phyloP scores from a whole-genome alignment of 495 filamentous ascomycete species.

The Penicillium silybi region DNA sequence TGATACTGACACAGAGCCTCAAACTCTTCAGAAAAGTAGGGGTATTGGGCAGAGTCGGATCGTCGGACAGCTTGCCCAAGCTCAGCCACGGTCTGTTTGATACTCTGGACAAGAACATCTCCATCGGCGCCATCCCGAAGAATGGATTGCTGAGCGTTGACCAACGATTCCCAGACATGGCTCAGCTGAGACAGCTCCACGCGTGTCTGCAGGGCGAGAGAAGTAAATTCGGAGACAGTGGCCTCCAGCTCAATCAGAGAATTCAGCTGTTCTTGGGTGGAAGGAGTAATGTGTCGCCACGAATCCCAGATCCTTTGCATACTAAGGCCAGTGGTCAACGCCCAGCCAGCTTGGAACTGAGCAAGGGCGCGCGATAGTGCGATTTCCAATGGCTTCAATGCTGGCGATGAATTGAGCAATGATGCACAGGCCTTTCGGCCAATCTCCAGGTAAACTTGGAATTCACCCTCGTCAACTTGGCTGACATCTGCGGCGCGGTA shows the following conservation, averaged over 20 bases:
- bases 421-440: slow-evolving; percentile 36
- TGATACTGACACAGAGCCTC: slow-evolving; percentile 63
- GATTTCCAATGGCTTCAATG: slow-evolving; percentile 30
- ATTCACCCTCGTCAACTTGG: slow-evolving; percentile 50
- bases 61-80: slow-evolving; percentile 45
- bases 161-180: slow-evolving; percentile 38
- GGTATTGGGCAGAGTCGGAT: slow-evolving; percentile 33
- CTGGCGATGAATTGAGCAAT: slow-evolving; percentile 19
- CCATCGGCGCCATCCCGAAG: slow-evolving; percentile 37
- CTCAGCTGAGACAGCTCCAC: slow-evolving; percentile 40
- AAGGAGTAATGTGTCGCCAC: slow-evolving; percentile 62
- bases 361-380: slow-evolving; percentile 38
- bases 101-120: slow-evolving; percentile 35
- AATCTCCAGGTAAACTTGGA: slow-evolving; percentile 52
- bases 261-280: slow-evolving; percentile 46
- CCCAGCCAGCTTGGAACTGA: slow-evolving; percentile 48
- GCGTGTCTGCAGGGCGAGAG: slow-evolving; percentile 41
- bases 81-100: slow-evolving; percentile 55
- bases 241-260: slow-evolving; percentile 57
- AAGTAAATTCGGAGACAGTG: slow-evolving; percentile 73
- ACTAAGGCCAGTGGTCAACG: slow-evolving; percentile 67
- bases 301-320: slow-evolving; percentile 82
- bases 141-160: slow-evolving; percentile 40
- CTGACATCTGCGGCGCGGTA: slow-evolving; percentile 41
- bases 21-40: slow-evolving; percentile 59